phyloP scores from a whole-genome alignment of 192 early-diverging fungal species.

The Coemansia sp. region DNA sequence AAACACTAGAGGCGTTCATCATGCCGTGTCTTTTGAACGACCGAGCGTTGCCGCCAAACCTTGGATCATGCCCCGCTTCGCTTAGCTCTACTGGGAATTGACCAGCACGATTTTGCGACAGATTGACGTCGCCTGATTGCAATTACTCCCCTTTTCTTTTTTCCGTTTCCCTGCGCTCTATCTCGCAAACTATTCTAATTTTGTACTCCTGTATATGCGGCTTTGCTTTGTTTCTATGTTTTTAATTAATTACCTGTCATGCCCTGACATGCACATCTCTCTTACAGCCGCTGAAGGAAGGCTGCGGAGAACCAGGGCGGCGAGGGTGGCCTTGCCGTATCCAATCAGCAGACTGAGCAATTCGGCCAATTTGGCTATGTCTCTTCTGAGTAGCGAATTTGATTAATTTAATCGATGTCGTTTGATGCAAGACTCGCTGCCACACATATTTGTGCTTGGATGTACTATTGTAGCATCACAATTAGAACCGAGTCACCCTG shows the following conservation, averaged over 20 bases:
- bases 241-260: slow-evolving; percentile 8
- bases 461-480: too few relatives aligned
- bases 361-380: slow-evolving; percentile 1
- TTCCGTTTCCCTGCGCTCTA: background rate
- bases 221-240: background rate
- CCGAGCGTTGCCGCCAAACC: background rate
- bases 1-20: background rate
- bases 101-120: background rate
- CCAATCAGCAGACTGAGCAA: background rate
- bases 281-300: background rate
- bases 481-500: background rate
- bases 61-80: background rate
- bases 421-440: background rate
- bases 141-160: too few relatives aligned
- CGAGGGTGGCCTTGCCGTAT: background rate
- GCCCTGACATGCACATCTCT: background rate
- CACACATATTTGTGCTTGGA: background rate
- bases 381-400: background rate
- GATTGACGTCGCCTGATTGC: slow-evolving; percentile 5
- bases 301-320: background rate
- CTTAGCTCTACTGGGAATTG: background rate
- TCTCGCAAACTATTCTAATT: background rate
- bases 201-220: background rate
- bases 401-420: background rate
- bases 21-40: background rate